phyloP scores from a whole-genome alignment of 441 rosid genomes.

The Erysimum cheiri region DNA sequence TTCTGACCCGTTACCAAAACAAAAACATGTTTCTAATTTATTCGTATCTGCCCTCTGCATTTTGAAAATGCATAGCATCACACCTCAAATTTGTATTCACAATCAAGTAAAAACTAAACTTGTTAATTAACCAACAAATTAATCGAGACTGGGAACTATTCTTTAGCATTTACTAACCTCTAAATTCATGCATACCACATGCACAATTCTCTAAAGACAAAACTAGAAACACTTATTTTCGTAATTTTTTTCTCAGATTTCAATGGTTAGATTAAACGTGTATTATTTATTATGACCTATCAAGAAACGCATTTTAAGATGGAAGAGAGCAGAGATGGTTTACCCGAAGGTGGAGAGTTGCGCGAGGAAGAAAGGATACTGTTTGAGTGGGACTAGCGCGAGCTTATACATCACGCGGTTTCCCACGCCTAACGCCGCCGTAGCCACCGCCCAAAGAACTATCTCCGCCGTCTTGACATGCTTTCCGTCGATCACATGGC shows the following conservation, averaged over 20 bases:
- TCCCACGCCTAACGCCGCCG: slow-evolving; percentile 85
- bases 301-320: not conserved
- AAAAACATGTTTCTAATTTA: not conserved
- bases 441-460: slow-evolving; percentile 63
- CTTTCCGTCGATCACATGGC: slow-evolving; percentile 43
- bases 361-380: slow-evolving; percentile 88
- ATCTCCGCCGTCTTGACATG: slow-evolving; percentile 54
- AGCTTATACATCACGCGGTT: slow-evolving; percentile 85
- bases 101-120: not conserved
- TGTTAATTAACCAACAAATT: not conserved
- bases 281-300: not conserved
- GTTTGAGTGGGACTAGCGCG: slow-evolving; percentile 83
- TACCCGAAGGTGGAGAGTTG: slow-evolving; percentile 95
- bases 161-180: slow-evolving; percentile 12
- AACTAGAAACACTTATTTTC: not conserved
- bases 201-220: not conserved
- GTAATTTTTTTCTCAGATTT: not conserved
- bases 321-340: slow-evolving; percentile 20
- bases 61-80: slow-evolving; percentile 11
- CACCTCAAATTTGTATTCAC: not conserved
- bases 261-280: not conserved
- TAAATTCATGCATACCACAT: slow-evolving; percentile 25
- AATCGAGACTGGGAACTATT: not conserved
- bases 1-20: slow-evolving; percentile 24
- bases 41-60: not conserved